Conservation (phyloP, 176 grass and related monocot genomes). For the Aegilops bicornis region DNA sequence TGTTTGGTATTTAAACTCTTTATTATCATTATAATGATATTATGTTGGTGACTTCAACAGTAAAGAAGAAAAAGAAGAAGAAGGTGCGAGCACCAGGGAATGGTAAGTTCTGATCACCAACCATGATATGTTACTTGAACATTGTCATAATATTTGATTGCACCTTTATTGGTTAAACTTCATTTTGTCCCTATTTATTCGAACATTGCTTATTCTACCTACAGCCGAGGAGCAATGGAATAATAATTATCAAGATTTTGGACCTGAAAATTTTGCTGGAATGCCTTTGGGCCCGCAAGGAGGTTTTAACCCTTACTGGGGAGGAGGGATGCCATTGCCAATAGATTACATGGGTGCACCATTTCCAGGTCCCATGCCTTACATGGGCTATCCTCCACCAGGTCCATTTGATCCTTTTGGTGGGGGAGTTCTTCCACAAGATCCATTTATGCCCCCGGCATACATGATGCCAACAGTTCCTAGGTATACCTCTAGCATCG, state of each 20-base stretch:
- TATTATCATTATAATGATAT: conserved; percentile 12
- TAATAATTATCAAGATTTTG: conserved; percentile 73
- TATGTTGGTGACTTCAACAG: conserved; percentile 37
- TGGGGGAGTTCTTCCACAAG: conserved; percentile 65
- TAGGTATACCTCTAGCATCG: conserved; percentile 53
- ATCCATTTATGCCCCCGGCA: conserved; percentile 82
- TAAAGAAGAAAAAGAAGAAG: conserved; percentile 98
- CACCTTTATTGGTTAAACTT: conserved; percentile 9
- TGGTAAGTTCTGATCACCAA: conserved; percentile 37
- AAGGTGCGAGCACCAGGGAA: conserved; percentile 54
- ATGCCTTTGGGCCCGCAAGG: conserved; percentile 75
- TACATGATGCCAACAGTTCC: conserved; percentile 88
- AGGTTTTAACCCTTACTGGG: conserved; percentile 86
- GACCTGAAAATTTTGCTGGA: conserved; percentile 69
- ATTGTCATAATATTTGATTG: not conserved
- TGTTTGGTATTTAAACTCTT: conserved; percentile 26
- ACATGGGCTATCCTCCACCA: conserved; percentile 76
- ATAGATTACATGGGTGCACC: conserved; percentile 84
- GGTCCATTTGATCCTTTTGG: conserved; percentile 73
- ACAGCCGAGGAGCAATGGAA: conserved; percentile 82
- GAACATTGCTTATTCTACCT: conserved; percentile 20
- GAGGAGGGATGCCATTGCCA: conserved; percentile 59
- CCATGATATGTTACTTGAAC: conserved; percentile 10
- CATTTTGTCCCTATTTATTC: not conserved
- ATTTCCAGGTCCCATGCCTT: conserved; percentile 76